phyloP scores from a whole-genome alignment of 352 stramenopile species.

The Thalassiosira hispida region DNA sequence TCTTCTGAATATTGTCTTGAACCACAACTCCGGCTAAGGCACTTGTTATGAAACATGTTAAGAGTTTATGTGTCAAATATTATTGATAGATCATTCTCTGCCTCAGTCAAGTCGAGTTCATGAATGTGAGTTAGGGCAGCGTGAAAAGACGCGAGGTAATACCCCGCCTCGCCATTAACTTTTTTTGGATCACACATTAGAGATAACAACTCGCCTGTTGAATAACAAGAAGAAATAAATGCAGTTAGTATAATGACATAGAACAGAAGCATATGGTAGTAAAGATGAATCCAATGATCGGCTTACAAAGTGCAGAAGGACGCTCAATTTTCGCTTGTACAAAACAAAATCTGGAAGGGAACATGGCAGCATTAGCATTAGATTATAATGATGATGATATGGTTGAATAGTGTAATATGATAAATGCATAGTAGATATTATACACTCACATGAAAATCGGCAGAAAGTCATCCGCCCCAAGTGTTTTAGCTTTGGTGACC shows the following conservation, averaged over 20 bases:
- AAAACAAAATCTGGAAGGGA: too few relatives aligned
- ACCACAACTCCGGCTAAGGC: too few relatives aligned
- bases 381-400: too few relatives aligned
- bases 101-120: conserved; percentile 68
- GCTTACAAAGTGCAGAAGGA: conserved; percentile 76
- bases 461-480: conserved; percentile 82
- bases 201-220: conserved; percentile 66
- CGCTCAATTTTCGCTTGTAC: conserved; percentile 77
- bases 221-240: conserved; percentile 7
- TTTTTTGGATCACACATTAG: conserved; percentile 75
- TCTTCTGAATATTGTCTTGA: too few relatives aligned
- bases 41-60: neutral
- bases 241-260: neutral
- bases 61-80: conserved; percentile 37
- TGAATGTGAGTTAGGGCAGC: conserved; percentile 77
- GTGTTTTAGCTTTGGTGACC: conserved; percentile 34
- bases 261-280: neutral
- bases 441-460: conserved; percentile 85
- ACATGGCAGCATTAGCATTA: too few relatives aligned
- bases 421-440: too few relatives aligned
- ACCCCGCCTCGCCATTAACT: conserved; percentile 80
- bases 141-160: conserved; percentile 81
- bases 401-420: too few relatives aligned
- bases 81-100: conserved; percentile 51
- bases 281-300: neutral